These are phyloP conservation scores for Biscogniauxia sp. DNA, from an alignment of 2,329 filamentous ascomycete genomes.

Conservation along the genomic window DNA sequence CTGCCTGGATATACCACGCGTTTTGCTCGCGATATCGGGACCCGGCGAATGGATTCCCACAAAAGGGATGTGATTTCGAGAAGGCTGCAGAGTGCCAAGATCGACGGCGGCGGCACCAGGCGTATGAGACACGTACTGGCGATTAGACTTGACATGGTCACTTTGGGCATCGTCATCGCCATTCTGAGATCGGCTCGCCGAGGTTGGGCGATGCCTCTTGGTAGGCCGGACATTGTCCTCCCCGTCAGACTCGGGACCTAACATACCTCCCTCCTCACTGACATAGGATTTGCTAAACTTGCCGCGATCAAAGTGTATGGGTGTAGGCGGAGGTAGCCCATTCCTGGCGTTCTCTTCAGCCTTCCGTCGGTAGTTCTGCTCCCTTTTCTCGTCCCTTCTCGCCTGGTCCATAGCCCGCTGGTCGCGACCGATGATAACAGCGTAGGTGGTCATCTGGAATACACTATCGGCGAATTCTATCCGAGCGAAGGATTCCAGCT, in stretches of 20 bases:
- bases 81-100: constrained; percentile 57
- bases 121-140: constrained; percentile 60
- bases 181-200: constrained; percentile 40
- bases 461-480: constrained; percentile 72
- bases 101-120: constrained; percentile 59
- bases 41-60: constrained; percentile 71
- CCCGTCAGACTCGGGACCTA: constrained; percentile 60
- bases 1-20: constrained; percentile 70
- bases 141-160: constrained; percentile 51
- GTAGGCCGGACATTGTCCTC: constrained; percentile 47
- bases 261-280: constrained; percentile 67
- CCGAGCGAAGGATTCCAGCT: constrained; percentile 55
- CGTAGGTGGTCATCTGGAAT: constrained; percentile 76
- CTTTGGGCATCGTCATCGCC: constrained; percentile 39
- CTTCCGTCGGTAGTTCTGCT: constrained; percentile 43
- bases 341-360: constrained; percentile 46
- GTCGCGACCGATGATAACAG: constrained; percentile 71
- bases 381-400: constrained; percentile 48
- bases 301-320: constrained; percentile 48
- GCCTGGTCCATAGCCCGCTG: constrained; percentile 57
- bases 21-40: constrained; percentile 58
- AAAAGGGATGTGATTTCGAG: constrained; percentile 61
- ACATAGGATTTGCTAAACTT: constrained; percentile 65
- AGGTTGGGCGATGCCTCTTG: constrained; percentile 46
- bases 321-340: constrained; percentile 51